A percentile compares a stretch with the other conserved stretches of the same genome.
Evolutionary conservation across 768 basidiomycete species (phyloP).

Genomic region (Neoboletus brunneissimus): DNA sequence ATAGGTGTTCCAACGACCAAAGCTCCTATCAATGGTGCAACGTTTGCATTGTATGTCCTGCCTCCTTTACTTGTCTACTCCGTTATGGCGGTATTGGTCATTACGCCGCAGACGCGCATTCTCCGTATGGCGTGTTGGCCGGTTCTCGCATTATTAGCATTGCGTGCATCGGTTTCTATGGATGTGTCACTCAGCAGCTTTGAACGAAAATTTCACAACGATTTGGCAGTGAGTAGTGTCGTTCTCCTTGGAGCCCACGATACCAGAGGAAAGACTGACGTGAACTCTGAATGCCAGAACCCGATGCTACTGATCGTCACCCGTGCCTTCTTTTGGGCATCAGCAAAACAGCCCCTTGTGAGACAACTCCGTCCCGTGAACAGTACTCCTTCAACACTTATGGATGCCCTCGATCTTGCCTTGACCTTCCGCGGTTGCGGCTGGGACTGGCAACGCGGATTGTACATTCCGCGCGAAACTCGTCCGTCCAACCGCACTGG

Average conservation of each 20-base stretch:
- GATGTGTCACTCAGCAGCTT: not conserved
- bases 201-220: not conserved
- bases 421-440: not conserved
- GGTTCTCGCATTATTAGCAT: not conserved
- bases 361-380: not conserved
- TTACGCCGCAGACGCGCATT: not conserved
- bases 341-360: not conserved
- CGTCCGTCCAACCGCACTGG: not conserved
- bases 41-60: not conserved
- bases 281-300: not conserved
- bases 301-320: not conserved
- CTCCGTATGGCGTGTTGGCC: not conserved
- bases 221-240: not conserved
- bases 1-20: not conserved
- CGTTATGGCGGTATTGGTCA: not conserved
- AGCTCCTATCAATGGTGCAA: not conserved
- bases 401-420: not conserved
- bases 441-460: not conserved
- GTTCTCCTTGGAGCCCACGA: not conserved
- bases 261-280: not conserved
- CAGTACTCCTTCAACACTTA: not conserved
- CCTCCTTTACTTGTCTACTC: not conserved
- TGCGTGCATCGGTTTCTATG: not conserved
- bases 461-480: not conserved
- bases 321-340: not conserved